phyloP scores from a whole-genome alignment of 495 filamentous ascomycete species.

The Podospora pseudoanserina region DNA sequence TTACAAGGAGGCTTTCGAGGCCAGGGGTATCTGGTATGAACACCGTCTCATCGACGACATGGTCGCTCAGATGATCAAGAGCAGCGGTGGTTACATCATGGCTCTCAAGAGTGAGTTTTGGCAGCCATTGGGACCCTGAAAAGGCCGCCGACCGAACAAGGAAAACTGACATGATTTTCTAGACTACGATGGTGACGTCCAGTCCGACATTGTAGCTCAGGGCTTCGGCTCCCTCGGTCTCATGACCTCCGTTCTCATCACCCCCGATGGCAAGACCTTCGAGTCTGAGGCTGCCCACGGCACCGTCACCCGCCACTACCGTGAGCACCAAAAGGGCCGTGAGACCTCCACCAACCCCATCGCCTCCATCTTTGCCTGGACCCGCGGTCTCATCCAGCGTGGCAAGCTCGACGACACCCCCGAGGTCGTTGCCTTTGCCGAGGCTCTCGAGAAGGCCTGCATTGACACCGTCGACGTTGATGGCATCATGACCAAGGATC shows the following conservation, averaged over 20 bases:
- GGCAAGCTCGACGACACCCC: slow-evolving; percentile 86
- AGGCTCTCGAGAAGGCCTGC: slow-evolving; percentile 90
- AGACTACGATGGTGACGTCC: slow-evolving; percentile 99
- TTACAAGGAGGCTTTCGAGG: slow-evolving; percentile 86
- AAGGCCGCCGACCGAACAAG: not conserved
- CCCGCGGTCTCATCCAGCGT: slow-evolving; percentile 86
- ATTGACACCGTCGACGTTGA: slow-evolving; percentile 89
- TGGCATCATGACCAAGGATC: slow-evolving; percentile 97
- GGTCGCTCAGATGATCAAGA: slow-evolving; percentile 99
- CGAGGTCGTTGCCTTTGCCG: slow-evolving; percentile 82
- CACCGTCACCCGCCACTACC: slow-evolving; percentile 97
- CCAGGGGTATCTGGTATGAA: slow-evolving; percentile 96
- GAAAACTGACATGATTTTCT: not conserved
- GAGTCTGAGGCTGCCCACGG: slow-evolving; percentile 98
- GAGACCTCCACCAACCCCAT: slow-evolving; percentile 99
- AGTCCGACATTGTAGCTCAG: slow-evolving; percentile 97
- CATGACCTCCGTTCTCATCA: slow-evolving; percentile 96
- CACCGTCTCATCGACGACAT: slow-evolving; percentile 98
- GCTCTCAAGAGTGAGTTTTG: slow-evolving; percentile 82
- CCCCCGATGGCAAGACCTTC: slow-evolving; percentile 90
- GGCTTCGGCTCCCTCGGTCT: slow-evolving; percentile 96
- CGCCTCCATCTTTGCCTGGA: slow-evolving; percentile 98
- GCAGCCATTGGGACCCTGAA: not conserved
- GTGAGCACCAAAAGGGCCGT: slow-evolving; percentile 94
- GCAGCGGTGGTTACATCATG: slow-evolving; percentile 90